Conservation (phyloP, 2,329 filamentous ascomycete species). For the Talaromyces albobiverticillius region DNA sequence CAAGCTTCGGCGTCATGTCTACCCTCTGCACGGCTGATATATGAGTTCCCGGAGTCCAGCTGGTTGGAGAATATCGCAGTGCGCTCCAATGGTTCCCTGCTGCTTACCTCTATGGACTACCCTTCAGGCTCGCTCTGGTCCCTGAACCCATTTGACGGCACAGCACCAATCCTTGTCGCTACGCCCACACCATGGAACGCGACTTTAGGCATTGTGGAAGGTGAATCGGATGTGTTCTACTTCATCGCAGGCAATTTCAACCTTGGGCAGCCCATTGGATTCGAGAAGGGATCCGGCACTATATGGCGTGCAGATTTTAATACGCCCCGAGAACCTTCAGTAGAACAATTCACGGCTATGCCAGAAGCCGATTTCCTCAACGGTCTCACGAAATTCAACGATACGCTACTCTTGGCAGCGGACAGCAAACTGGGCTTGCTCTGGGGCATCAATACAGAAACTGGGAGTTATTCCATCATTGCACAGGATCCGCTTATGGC, state of each 20-base stretch:
- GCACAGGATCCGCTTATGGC: not conserved
- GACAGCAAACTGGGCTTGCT: constrained; percentile 11
- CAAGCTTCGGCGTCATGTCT: too few relatives aligned
- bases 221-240: not conserved
- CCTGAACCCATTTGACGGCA: not conserved
- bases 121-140: not conserved
- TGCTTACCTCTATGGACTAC: not conserved
- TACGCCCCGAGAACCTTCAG: not conserved
- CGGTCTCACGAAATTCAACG: constrained; percentile 3
- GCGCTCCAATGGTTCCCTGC: not conserved
- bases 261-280: not conserved
- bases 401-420: constrained; percentile 4
- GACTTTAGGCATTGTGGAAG: not conserved
- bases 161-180: not conserved
- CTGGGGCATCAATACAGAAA: constrained; percentile 6
- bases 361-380: constrained; percentile 11
- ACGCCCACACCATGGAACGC: not conserved
- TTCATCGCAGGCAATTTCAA: not conserved
- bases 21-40: constrained; percentile 7
- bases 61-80: constrained; percentile 4
- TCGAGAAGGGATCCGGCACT: not conserved
- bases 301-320: not conserved
- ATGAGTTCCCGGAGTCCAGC: not conserved
- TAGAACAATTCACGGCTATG: constrained; percentile 4
- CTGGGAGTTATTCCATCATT: not conserved